A percentile compares a stretch with the other conserved stretches of the same genome.
These are phyloP conservation scores for Suhomyces bolitotheri DNA, from an alignment of 1,139 yeast genomes.

Conservation along the genomic window DNA sequence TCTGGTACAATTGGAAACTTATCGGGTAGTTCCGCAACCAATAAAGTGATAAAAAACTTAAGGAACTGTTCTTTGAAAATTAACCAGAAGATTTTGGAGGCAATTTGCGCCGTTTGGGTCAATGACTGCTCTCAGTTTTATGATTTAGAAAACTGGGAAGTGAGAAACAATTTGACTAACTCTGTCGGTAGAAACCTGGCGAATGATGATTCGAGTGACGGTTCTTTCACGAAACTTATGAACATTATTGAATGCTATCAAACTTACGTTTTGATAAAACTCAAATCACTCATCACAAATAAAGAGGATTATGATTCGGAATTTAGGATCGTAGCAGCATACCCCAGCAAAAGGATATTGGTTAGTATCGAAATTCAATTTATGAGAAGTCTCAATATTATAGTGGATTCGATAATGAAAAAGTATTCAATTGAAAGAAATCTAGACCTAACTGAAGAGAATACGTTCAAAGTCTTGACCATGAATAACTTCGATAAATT, in stretches of 20 bases:
- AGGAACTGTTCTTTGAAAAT: conserved; percentile 34
- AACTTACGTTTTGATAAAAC: conserved; percentile 32
- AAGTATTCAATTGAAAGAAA: conserved; percentile 39
- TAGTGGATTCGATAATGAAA: conserved; percentile 51
- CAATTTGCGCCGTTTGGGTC: conserved; percentile 49
- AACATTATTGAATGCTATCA: conserved; percentile 47
- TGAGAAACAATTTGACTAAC: conserved; percentile 16
- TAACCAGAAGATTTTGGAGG: conserved; percentile 45
- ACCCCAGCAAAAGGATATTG: conserved; percentile 46
- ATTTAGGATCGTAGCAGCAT: conserved; percentile 22
- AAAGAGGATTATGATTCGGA: conserved; percentile 30
- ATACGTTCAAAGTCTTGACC: conserved; percentile 42
- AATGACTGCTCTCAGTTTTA: conserved; percentile 50
- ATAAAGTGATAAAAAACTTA: conserved; percentile 37
- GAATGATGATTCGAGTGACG: conserved; percentile 8
- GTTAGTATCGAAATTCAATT: conserved; percentile 51
- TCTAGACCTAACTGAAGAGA: conserved; percentile 24
- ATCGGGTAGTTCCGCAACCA: conserved; percentile 36
- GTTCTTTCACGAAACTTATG: conserved; percentile 38
- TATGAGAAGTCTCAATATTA: conserved; percentile 49
- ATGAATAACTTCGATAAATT: conserved; percentile 49
- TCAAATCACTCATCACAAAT: conserved; percentile 36
- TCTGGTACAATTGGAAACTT: conserved; percentile 38
- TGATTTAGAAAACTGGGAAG: conserved; percentile 47
- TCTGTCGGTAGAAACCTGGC: conserved; percentile 13